Percentiles rank a stretch among this genome's conserved stretches.
Conservation (phyloP, 2,329 filamentous ascomycete species). For the Colletotrichum sp. region DNA sequence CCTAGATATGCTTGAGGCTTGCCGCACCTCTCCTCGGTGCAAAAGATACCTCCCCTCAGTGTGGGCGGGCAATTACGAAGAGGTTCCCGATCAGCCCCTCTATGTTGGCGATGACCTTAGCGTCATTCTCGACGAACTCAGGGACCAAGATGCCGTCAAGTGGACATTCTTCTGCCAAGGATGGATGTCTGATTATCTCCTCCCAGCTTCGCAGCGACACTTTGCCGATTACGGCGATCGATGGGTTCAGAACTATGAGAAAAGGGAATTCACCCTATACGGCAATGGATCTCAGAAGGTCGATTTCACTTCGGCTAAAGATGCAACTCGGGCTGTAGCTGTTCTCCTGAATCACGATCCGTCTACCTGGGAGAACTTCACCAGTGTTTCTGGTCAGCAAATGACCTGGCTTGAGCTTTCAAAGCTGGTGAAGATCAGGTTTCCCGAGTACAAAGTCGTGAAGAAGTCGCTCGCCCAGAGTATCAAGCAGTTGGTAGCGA, state of each 20-base stretch:
- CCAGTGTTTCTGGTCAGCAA: background rate
- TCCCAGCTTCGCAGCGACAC: background rate
- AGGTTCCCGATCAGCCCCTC: background rate
- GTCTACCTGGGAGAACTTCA: background rate
- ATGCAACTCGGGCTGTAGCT: background rate
- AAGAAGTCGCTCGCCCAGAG: background rate
- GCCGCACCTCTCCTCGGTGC: background rate
- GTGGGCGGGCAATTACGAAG: background rate
- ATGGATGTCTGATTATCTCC: background rate
- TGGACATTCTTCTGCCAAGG: background rate
- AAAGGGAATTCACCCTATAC: background rate
- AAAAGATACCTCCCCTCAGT: background rate
- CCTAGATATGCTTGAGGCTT: background rate
- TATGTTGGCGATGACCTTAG: background rate
- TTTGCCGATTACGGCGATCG: background rate
- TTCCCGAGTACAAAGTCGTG: background rate
- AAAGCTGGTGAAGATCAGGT: rapidly evolving
- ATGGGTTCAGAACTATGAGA: background rate
- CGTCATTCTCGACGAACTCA: background rate
- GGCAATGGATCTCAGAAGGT: background rate
- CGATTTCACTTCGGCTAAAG: background rate
- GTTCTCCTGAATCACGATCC: background rate
- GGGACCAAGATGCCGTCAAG: background rate
- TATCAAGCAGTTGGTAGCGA: background rate
- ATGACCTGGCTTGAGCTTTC: background rate